Conservation (phyloP, 2,329 filamentous ascomycete species). For the Pestalotiopsis sp. region DNA sequence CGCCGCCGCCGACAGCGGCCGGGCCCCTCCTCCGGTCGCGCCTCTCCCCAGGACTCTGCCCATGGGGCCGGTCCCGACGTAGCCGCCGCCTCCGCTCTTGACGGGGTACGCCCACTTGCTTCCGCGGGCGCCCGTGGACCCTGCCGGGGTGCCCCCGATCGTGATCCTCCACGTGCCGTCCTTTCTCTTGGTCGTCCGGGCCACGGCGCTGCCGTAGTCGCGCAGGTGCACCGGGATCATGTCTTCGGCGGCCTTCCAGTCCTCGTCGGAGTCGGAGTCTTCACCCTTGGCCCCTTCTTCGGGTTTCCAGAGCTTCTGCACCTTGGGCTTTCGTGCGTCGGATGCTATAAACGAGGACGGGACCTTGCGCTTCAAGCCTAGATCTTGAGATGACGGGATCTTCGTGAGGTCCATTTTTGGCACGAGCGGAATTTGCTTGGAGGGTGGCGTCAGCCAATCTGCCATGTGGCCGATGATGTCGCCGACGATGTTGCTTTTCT, state of each 20-base stretch:
- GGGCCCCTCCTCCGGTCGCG: not conserved
- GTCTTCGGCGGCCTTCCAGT: not conserved
- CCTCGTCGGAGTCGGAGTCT: not conserved
- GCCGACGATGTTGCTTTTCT: not conserved
- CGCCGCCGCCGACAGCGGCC: conserved; percentile 21
- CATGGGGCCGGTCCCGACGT: too few relatives aligned
- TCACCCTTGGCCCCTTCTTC: not conserved
- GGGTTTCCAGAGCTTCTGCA: not conserved
- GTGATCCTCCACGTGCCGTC: not conserved
- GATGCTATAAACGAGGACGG: conserved; percentile 25
- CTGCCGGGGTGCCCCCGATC: not conserved
- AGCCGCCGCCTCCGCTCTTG: too few relatives aligned
- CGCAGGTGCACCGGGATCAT: not conserved
- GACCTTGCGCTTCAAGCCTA: conserved; percentile 31
- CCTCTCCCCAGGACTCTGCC: too few relatives aligned
- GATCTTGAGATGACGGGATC: conserved; percentile 24
- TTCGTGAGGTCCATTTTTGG: conserved; percentile 20
- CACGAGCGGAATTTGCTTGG: conserved; percentile 24
- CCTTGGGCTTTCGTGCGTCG: not conserved
- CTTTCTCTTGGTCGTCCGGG: conserved; percentile 4
- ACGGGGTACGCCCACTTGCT: too few relatives aligned
- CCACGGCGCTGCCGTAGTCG: not conserved
- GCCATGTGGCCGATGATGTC: conserved; percentile 8
- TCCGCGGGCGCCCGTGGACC: not conserved
- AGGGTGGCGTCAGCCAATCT: conserved; percentile 1